Conservation (phyloP, 306 rosid genomes). For the Ceratonia siliqua region DNA sequence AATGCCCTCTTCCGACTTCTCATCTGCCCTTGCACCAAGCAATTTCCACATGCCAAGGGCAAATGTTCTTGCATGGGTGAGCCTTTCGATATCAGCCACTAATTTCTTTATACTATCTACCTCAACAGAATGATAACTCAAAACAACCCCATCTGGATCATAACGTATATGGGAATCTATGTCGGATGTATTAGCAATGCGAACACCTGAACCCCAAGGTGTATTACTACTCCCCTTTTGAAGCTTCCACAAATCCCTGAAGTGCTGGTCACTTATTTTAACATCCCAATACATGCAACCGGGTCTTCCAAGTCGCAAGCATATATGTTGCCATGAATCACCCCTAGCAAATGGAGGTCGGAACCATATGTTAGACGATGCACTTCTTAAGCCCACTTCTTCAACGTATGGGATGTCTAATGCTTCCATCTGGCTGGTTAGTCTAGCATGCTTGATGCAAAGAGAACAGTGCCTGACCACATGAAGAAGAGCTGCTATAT, state of each 20-base stretch:
- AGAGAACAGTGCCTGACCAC: slow-evolving; percentile 95
- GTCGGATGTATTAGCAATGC: slow-evolving; percentile 91
- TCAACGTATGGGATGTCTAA: slow-evolving; percentile 89
- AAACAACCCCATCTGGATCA: slow-evolving; percentile 97
- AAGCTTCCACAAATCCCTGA: slow-evolving; percentile 97
- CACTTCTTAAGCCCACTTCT: slow-evolving; percentile 85
- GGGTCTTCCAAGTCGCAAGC: slow-evolving; percentile 95
- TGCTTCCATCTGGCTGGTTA: slow-evolving; percentile 96
- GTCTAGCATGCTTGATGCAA: slow-evolving; percentile 90
- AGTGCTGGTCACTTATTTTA: slow-evolving; percentile 93
- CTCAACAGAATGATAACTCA: slow-evolving; percentile 91
- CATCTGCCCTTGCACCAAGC: slow-evolving; percentile 85
- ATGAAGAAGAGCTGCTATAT: slow-evolving; percentile 88
- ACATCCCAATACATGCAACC: slow-evolving; percentile 99
- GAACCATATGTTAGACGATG: slow-evolving; percentile 94
- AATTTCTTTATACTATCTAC: slow-evolving; percentile 85
- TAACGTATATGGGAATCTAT: slow-evolving; percentile 93
- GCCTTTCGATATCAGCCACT: slow-evolving; percentile 93
- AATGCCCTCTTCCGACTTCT: slow-evolving; percentile 72
- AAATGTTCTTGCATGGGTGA: slow-evolving; percentile 93
- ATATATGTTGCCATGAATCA: slow-evolving; percentile 90
- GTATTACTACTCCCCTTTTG: slow-evolving; percentile 81
- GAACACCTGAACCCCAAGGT: slow-evolving; percentile 97
- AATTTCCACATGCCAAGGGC: slow-evolving; percentile 91
- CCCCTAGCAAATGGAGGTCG: slow-evolving; percentile 89